A percentile compares a stretch with the other conserved stretches of the same genome.
phyloP scores from a whole-genome alignment of 495 filamentous ascomycete species.

The Podospora pseudopauciseta region DNA sequence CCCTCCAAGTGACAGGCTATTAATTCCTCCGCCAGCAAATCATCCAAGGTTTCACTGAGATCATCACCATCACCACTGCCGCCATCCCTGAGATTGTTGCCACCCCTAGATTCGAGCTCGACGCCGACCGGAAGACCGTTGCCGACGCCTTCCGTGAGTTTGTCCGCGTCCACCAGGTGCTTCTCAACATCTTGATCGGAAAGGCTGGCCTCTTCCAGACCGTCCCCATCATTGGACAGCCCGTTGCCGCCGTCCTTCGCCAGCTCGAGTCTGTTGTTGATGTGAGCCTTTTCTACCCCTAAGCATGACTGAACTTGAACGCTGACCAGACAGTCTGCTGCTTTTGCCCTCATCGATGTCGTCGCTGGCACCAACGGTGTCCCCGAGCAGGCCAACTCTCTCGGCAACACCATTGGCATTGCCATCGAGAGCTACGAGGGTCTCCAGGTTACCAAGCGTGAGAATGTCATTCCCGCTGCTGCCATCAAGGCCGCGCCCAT shows the following conservation, averaged over 20 bases:
- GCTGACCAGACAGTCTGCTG: not conserved
- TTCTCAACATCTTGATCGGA: slow-evolving; percentile 33
- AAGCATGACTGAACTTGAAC: too few relatives aligned
- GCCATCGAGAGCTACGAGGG: not conserved
- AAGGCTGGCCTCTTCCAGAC: slow-evolving; percentile 25
- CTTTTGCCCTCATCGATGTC: not conserved
- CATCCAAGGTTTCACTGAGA: slow-evolving; percentile 21
- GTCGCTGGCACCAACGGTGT: not conserved
- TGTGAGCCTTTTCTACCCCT: not conserved
- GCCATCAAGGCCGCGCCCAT: not conserved
- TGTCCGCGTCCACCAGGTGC: slow-evolving; percentile 24
- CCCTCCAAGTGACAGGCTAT: not conserved
- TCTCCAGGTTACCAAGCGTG: not conserved
- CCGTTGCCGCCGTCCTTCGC: slow-evolving; percentile 19
- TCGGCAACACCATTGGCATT: not conserved
- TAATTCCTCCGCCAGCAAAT: slow-evolving; percentile 13
- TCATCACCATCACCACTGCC: slow-evolving; percentile 20
- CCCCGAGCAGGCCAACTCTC: not conserved
- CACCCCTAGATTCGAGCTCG: not conserved
- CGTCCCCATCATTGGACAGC: slow-evolving; percentile 4
- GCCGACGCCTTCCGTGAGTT: slow-evolving; percentile 23
- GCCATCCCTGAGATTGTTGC: not conserved
- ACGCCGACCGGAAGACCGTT: slow-evolving; percentile 10
- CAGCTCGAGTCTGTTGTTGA: slow-evolving; percentile 21
- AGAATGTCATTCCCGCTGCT: not conserved